Evolutionary conservation across 768 basidiomycete genomes (phyloP).

Genomic region (Trametes maxima): DNA sequence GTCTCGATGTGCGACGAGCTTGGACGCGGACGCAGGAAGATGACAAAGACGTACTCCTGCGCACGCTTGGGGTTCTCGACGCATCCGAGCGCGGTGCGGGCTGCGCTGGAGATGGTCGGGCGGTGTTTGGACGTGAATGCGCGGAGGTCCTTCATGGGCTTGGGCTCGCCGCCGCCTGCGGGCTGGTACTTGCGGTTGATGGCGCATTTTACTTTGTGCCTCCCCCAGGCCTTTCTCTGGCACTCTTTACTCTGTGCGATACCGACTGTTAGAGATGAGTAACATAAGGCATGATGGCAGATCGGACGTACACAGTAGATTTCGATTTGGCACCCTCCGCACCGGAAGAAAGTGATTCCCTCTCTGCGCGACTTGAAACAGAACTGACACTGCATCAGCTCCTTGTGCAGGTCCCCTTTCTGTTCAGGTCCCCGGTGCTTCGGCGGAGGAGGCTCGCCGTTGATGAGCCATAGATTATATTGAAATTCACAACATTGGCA

Average conservation of each 20-base stretch:
- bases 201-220: constrained; percentile 24
- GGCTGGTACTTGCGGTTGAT: constrained; percentile 15
- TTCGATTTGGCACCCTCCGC: constrained; percentile 19
- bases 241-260: constrained; percentile 24
- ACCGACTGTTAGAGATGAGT: neutral
- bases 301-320: constrained; percentile 21
- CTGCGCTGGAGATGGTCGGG: constrained; percentile 20
- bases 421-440: constrained; percentile 7
- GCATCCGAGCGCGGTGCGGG: constrained; percentile 22
- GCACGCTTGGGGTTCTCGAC: constrained; percentile 6
- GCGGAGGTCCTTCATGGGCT: constrained; percentile 15
- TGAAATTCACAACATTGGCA: constrained; percentile 7
- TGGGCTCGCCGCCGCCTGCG: constrained; percentile 3
- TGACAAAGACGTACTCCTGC: constrained; percentile 15
- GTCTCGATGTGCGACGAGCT: constrained; percentile 17
- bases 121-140: constrained; percentile 27
- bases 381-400: constrained; percentile 19
- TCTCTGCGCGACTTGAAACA: constrained; percentile 19
- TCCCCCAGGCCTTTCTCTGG: constrained; percentile 20
- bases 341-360: constrained; percentile 12
- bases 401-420: constrained; percentile 8
- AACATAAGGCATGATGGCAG: neutral
- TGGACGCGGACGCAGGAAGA: constrained; percentile 20
- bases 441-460: constrained; percentile 1
- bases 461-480: constrained; percentile 8